A percentile compares a stretch with the other conserved stretches of the same genome.
Conservation (phyloP, 176 grass and related monocot genomes). For the Melocanna baccifera region DNA sequence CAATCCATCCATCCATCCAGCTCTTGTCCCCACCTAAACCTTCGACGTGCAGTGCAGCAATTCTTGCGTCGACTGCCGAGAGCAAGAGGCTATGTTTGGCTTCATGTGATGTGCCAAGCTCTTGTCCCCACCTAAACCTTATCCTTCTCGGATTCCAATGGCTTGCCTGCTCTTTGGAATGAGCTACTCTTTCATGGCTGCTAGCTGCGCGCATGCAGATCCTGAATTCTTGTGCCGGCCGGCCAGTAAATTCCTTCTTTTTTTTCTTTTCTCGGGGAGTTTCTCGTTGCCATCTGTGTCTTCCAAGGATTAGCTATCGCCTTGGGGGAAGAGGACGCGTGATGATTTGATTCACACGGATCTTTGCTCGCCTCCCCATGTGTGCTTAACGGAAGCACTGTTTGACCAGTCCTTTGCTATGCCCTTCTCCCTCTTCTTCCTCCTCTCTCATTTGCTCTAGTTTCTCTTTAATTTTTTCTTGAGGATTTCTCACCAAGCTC, state of each 20-base stretch:
- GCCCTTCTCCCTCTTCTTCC: neutral
- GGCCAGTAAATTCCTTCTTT: neutral
- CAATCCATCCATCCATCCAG: too few species aligned
- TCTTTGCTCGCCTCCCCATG: conserved; percentile 30
- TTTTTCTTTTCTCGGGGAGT: conserved; percentile 7
- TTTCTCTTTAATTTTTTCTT: neutral
- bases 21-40: too few species aligned
- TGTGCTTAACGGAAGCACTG: conserved; percentile 49
- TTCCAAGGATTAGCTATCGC: conserved; percentile 19
- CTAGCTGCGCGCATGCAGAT: conserved; percentile 29
- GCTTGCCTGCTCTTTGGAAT: conserved; percentile 17
- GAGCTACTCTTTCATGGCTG: conserved; percentile 26
- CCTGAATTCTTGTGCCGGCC: conserved; percentile 29
- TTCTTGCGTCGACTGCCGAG: conserved; percentile 20
- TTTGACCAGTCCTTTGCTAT: conserved; percentile 45
- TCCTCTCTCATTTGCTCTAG: neutral
- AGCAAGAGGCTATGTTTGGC: neutral
- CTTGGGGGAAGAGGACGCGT: conserved; percentile 15
- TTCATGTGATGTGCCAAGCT: neutral
- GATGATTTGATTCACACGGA: conserved; percentile 42
- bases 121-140: conserved; percentile 34
- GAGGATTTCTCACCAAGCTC: conserved; percentile 9
- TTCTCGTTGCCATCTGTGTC: conserved; percentile 18
- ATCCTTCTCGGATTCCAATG: conserved; percentile 43
- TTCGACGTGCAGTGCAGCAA: too few species aligned